Evolutionary conservation across 345 rosid species (phyloP), one percentile per base, ranked within the genome.

Genomic region (Eucalyptus sp.): DNA sequence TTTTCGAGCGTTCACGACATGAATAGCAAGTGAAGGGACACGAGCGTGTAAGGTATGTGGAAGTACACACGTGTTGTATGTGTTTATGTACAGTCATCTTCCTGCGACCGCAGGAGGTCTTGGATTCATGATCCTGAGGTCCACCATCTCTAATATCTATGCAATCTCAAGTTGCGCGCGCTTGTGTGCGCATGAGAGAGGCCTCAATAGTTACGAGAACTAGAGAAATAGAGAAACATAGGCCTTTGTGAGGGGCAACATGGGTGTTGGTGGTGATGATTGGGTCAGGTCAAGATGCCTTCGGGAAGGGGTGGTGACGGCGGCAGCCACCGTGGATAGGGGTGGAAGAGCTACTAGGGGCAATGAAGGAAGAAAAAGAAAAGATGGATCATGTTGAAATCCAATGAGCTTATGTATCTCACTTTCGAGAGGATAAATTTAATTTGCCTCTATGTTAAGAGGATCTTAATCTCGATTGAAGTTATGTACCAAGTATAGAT

Each of bases 241-340:
- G 44, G 22, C 83, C 48, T 76, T 41, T 41, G 48, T 10, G 27
- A 14, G 83, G 48, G 48, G 15, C 7, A 2, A 13, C 44, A 68
- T 0, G 1, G 10, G 24, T 5, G 43, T 16, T 18, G 12, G 43
- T 4, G 3, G 24, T 16, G 24, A 16, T 5, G 12, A 27, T 27
- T 29, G 76, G 11, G 18, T 13, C 2, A 5, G 33, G 17, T 29
- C 33, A 7, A 8, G 9, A 60, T 60, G 66, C 11, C 66, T 25
- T 25, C 10, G 25, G 58, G 58, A 52, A 13, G 31, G n/a, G 66
- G 15, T 1, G 66, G n/a, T 12, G 66, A 60, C 66, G 7, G 68
- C 17, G n/a, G 4, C 33, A 12, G 8, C 33, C 16, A 29, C 16
- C 17, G 4, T 27, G 4, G 33, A 71, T 71, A 7, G 46, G 11